Evolutionary conservation across 179 eudicot genomes (phyloP).

Genomic region (Kewa caespitosa): DNA sequence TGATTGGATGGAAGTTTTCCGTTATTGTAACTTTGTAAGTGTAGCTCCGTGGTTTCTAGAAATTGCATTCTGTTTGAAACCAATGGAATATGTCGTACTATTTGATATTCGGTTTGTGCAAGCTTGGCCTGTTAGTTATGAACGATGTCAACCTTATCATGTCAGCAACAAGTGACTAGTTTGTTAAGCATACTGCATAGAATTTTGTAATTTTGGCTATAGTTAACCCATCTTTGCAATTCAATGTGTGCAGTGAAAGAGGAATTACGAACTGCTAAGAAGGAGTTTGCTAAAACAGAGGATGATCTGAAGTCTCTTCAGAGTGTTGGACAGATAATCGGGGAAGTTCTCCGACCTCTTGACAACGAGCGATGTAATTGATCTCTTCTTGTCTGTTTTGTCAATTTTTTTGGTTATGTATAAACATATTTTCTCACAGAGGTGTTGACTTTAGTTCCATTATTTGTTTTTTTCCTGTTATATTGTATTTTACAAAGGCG

Average conservation of each 20-base stretch:
- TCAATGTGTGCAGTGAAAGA: conserved; percentile 59
- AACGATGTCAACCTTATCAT: neutral
- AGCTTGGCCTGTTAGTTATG: neutral
- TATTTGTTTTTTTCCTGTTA: neutral
- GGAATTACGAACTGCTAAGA: conserved; percentile 61
- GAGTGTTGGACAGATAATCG: conserved; percentile 98
- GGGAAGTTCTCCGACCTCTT: conserved; percentile 96
- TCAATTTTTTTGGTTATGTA: neutral
- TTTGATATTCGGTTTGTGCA: neutral
- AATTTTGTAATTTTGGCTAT: neutral
- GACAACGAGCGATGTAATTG: conserved; percentile 88
- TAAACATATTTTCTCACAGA: no score
- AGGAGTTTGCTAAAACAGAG: conserved; percentile 91
- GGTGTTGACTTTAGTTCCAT: neutral
- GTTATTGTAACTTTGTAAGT: neutral
- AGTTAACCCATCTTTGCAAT: conserved; percentile 11
- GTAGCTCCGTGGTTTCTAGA: neutral
- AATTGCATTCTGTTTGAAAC: neutral
- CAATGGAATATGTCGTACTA: neutral
- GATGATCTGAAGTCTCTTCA: conserved; percentile 97
- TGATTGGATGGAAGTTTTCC: neutral
- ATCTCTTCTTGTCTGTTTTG: neutral
- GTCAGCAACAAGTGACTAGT: neutral
- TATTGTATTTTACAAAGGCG: neutral
- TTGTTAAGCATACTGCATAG: neutral